Evolutionary conservation across 768 basidiomycete species (phyloP).

Genomic region (Mrakia frigida): DNA sequence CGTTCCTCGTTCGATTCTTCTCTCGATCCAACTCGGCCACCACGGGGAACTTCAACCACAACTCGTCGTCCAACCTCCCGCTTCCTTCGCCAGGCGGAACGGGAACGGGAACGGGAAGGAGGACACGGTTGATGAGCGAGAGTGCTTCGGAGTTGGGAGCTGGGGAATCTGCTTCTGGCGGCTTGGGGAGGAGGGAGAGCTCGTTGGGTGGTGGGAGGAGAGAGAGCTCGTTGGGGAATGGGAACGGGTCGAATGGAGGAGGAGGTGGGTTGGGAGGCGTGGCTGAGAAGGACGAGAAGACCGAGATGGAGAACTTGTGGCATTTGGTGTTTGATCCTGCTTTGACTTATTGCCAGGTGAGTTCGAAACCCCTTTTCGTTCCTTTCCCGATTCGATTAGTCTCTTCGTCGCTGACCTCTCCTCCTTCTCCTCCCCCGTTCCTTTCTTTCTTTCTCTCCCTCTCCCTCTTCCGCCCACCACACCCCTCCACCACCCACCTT

Average conservation of each 20-base stretch:
- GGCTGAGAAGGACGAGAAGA: conserved; percentile 33
- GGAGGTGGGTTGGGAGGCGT: conserved; percentile 1
- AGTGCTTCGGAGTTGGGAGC: conserved; percentile 11
- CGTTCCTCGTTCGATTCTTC: conserved; percentile 83
- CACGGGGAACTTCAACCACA: background rate
- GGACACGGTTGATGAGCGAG: conserved; percentile 12
- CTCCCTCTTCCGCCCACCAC: background rate
- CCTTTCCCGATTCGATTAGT: background rate
- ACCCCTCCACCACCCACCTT: background rate
- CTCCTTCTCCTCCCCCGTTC: no score
- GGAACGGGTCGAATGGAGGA: background rate
- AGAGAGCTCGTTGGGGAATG: background rate
- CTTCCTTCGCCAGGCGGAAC: background rate
- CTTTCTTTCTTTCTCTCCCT: background rate
- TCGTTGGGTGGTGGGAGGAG: conserved; percentile 5
- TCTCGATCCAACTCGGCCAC: conserved; percentile 37
- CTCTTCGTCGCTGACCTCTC: background rate
- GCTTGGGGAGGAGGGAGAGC: conserved; percentile 1
- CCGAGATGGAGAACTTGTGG: conserved; percentile 62
- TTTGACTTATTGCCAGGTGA: conserved; percentile 73
- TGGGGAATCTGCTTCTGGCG: background rate
- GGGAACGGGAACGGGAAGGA: no score
- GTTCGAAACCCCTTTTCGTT: conserved; percentile 31
- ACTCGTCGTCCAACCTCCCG: background rate
- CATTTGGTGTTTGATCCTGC: conserved; percentile 90